These are phyloP conservation scores for Climacium dendroides DNA, from an alignment of 225 moss, liverwort and hornwort species.

Conservation along the genomic window DNA sequence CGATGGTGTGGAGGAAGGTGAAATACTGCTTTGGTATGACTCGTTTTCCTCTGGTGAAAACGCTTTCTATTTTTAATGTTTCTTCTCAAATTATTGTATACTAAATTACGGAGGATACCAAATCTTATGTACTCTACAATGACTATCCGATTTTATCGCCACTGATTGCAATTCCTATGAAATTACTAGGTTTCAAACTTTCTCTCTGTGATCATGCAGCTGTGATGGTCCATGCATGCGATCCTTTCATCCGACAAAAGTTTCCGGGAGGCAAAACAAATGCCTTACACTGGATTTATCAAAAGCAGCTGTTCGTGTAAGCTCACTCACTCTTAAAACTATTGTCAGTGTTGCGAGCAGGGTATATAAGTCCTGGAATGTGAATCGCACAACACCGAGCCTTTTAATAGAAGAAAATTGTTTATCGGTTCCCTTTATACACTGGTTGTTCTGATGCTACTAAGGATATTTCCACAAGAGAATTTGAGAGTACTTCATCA, in stretches of 20 bases:
- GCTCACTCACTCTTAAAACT: background rate
- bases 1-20: slow-evolving; percentile 27
- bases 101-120: background rate
- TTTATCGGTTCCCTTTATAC: background rate
- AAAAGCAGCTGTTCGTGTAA: slow-evolving; percentile 1
- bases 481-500: background rate
- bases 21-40: slow-evolving; percentile 13
- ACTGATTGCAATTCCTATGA: background rate
- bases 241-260: slow-evolving; percentile 25
- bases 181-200: background rate
- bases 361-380: background rate
- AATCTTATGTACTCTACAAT: background rate
- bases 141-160: background rate
- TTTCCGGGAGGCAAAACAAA: slow-evolving; percentile 12
- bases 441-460: background rate
- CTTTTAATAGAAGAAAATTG: background rate
- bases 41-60: background rate
- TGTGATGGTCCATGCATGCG: slow-evolving; percentile 49
- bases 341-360: background rate
- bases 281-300: slow-evolving; percentile 19
- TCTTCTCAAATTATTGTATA: background rate
- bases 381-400: background rate
- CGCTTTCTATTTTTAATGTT: background rate
- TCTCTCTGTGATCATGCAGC: slow-evolving; percentile 13
- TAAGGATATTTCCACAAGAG: background rate